Base-by-base conservation (phyloP, 768 basidiomycete genomes). In the Neoboletus magnificus region DNA sequence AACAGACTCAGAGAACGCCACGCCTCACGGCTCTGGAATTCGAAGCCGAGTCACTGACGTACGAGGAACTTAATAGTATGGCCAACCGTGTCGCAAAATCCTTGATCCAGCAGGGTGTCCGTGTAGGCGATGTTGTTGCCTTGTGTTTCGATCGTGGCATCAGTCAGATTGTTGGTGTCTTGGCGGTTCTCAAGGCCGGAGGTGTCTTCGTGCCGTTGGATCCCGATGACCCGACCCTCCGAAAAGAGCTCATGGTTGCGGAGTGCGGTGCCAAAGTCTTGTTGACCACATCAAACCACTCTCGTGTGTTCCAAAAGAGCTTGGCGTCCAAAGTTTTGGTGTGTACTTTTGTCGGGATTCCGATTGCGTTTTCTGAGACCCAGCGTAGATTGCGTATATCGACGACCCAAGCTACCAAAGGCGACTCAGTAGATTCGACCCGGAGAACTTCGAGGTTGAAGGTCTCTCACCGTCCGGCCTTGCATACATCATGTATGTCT, bases 171-270 rank as follows among this genome's bases (percentile, higher is more conserved):
- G 45, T 72, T 11, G 68, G 60, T 36, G 56, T 71, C 23, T 55
- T 72, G 44, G 68, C 71, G 1, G 67, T 72, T 37, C 63, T 72
- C 52, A 72, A 72, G 51, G 66, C 71, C 13, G 71, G 71, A 40
- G 68, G 62, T 9, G 46, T 52, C 1, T 64, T 64, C 4, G 62
- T 64, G n/a, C 63, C 62, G 0, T 55, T 64, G 51, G 66, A 64
- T 49, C 62, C 65, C 6, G 71, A 73, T 12, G 62, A 71, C 58
- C 71, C 71, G 25, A 62, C 59, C 4, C 54, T 66, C 20, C 59
- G 71, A 46, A 68, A 65, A 48, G 67, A 72, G 29, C 52, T 71
- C 1, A 65, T 71, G 39, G 54, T 70, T 23, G 50, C 55, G 5
- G 69, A 69, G 16, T 66, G 64, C 30, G 57, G 61, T 53, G 67